Evolutionary conservation across 179 eudicot species (phyloP).

Genomic region (Monotropa hypopitys): DNA sequence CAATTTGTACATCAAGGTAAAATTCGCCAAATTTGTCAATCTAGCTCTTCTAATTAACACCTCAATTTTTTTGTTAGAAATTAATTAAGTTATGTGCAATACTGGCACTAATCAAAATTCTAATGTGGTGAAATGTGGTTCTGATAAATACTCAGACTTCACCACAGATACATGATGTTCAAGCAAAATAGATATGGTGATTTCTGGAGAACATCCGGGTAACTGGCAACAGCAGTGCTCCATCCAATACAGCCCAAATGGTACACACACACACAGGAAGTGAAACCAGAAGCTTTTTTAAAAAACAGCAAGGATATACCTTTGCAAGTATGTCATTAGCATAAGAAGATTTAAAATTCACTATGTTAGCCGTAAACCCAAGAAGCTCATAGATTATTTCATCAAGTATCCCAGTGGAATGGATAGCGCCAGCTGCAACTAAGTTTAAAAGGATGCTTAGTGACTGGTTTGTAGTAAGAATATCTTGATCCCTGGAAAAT

Average conservation of each 20-base stretch:
- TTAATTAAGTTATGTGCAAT: neutral
- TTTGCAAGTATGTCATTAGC: constrained; percentile 55
- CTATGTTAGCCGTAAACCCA: constrained; percentile 43
- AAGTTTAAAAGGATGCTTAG: constrained; percentile 74
- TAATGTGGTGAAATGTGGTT: neutral
- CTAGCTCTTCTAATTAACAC: neutral
- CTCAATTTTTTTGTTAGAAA: neutral
- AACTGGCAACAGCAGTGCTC: neutral
- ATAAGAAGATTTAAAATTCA: constrained; percentile 38
- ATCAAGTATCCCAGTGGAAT: constrained; percentile 39
- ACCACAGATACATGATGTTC: neutral
- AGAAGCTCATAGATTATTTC: constrained; percentile 69
- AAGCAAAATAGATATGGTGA: neutral
- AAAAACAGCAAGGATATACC: constrained; percentile 30
- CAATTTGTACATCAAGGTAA: too few species aligned
- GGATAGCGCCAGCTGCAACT: constrained; percentile 70
- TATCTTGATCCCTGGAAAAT: constrained; percentile 59
- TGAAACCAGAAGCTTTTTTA: neutral
- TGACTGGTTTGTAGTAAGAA: constrained; percentile 46
- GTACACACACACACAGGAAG: neutral
- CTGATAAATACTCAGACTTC: neutral
- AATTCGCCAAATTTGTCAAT: neutral
- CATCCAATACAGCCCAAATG: neutral
- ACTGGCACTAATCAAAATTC: neutral
- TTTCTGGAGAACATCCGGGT: neutral